These are phyloP conservation scores for Serendipita sp. DNA, from an alignment of 768 basidiomycete genomes.

Conservation along the genomic window DNA sequence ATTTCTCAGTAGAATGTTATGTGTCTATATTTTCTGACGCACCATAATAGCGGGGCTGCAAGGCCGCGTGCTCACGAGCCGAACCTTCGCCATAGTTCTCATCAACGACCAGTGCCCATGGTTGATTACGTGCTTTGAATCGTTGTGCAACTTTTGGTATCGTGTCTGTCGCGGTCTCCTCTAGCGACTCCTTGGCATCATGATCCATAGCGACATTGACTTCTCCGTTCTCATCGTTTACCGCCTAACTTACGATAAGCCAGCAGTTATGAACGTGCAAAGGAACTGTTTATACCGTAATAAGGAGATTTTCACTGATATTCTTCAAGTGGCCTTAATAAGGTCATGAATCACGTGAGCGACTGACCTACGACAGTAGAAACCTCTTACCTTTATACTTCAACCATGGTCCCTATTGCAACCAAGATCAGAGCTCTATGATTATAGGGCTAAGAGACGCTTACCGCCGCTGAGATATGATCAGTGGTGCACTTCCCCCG, in stretches of 20 bases:
- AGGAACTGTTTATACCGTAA: conserved; percentile 40
- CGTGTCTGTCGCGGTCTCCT: conserved; percentile 43
- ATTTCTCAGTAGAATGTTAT: background rate
- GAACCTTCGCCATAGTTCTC: conserved; percentile 98
- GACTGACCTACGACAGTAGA: background rate
- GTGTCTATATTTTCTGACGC: conserved; percentile 8
- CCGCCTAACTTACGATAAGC: conserved; percentile 36
- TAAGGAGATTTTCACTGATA: conserved; percentile 89
- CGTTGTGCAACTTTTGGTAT: conserved; percentile 85
- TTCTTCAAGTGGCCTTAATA: conserved; percentile 61
- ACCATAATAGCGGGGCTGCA: conserved; percentile 93
- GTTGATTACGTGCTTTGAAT: conserved; percentile 65
- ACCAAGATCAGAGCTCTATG: background rate
- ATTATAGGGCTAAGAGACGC: conserved; percentile 14
- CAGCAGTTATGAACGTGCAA: background rate
- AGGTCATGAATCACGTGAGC: background rate
- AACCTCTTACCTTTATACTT: conserved; percentile 65
- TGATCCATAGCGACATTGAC: conserved; percentile 84
- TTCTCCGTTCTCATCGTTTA: conserved; percentile 87
- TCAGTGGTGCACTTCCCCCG: conserved; percentile 99
- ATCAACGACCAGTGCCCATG: conserved; percentile 89
- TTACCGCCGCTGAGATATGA: conserved; percentile 88
- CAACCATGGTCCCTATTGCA: conserved; percentile 76
- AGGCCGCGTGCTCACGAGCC: conserved; percentile 91
- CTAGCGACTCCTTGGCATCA: conserved; percentile 26